Evolutionary conservation across 1,284 basidiomycete genomes (phyloP).

Genomic region (Pseudozyma sp.): DNA sequence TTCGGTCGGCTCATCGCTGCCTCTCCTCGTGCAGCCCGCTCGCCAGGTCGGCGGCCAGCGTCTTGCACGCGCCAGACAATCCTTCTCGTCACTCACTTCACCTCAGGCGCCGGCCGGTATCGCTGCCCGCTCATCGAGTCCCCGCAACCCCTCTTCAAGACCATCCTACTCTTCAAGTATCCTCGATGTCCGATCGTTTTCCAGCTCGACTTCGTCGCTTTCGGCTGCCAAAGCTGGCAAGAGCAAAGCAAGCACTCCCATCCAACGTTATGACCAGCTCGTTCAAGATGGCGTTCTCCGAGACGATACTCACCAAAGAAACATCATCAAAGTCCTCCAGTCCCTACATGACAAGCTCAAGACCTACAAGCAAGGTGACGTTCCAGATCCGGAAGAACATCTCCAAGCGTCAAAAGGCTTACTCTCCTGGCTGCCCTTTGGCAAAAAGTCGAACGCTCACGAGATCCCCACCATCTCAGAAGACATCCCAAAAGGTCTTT

Average conservation of each 20-base stretch:
- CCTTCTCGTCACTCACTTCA: slow-evolving; percentile 7
- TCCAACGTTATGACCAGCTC: slow-evolving; percentile 80
- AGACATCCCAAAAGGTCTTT: slow-evolving; percentile 84
- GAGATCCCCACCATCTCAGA: slow-evolving; percentile 67
- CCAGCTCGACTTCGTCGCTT: not conserved
- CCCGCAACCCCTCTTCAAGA: not conserved
- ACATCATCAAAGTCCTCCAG: slow-evolving; percentile 85
- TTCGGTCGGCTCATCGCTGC: not conserved
- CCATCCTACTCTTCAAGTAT: not conserved
- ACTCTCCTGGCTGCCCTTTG: slow-evolving; percentile 48
- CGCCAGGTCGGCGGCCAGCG: slow-evolving; percentile 28
- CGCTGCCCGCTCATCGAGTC: not conserved
- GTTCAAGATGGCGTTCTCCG: slow-evolving; percentile 79
- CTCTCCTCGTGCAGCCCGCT: slow-evolving; percentile 13
- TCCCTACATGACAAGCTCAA: slow-evolving; percentile 80
- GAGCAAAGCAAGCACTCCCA: slow-evolving; percentile 70
- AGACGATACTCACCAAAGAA: slow-evolving; percentile 84
- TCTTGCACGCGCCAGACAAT: slow-evolving; percentile 11
- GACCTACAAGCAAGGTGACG: slow-evolving; percentile 72
- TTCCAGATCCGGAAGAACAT: slow-evolving; percentile 57
- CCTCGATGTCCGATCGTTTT: slow-evolving; percentile 5
- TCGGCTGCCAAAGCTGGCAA: slow-evolving; percentile 26
- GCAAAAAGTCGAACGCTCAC: slow-evolving; percentile 40
- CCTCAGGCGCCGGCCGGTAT: not conserved
- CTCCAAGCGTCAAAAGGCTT: slow-evolving; percentile 37